Conservation (phyloP, 2,329 filamentous ascomycete genomes). For the Penicillium sp. region DNA sequence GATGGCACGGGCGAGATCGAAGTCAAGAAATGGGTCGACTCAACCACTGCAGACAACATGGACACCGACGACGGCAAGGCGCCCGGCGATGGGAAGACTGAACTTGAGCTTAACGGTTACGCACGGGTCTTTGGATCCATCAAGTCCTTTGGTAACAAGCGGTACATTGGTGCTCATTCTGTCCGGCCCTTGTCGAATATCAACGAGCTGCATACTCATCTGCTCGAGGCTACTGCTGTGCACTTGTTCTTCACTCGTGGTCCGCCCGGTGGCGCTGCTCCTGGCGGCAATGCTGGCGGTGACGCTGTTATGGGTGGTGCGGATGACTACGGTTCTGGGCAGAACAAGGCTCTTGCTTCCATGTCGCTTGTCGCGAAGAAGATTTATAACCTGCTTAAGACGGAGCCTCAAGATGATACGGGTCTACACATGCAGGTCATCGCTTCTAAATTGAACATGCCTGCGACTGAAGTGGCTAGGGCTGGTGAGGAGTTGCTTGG, state of each 20-base stretch:
- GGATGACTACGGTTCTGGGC: conserved; percentile 25
- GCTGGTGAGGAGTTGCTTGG: conserved; percentile 78
- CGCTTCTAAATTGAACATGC: conserved; percentile 62
- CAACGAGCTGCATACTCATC: conserved; percentile 91
- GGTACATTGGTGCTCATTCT: conserved; percentile 74
- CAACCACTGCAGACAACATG: conserved; percentile 44
- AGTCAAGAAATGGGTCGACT: conserved; percentile 53
- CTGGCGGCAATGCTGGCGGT: conserved; percentile 45
- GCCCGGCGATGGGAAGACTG: conserved; percentile 48
- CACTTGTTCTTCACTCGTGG: conserved; percentile 81
- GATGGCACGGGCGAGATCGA: conserved; percentile 92
- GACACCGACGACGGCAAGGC: conserved; percentile 42
- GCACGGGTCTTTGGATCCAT: conserved; percentile 83
- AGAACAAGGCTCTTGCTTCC: conserved; percentile 40
- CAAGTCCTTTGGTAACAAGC: conserved; percentile 79
- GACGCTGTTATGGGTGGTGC: conserved; percentile 34
- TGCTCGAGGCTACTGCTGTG: conserved; percentile 84
- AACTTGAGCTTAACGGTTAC: conserved; percentile 70
- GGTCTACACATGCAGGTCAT: conserved; percentile 80
- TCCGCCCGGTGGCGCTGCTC: conserved; percentile 48
- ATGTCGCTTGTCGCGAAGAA: conserved; percentile 61
- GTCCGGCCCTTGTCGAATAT: conserved; percentile 77
- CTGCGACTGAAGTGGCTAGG: conserved; percentile 66
- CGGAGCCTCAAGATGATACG: conserved; percentile 69
- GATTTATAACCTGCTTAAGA: conserved; percentile 69